Evolutionary conservation across 2,329 filamentous ascomycete species (phyloP), one percentile per base, ranked within the genome.

Genomic region (Monilinia fructigena): DNA sequence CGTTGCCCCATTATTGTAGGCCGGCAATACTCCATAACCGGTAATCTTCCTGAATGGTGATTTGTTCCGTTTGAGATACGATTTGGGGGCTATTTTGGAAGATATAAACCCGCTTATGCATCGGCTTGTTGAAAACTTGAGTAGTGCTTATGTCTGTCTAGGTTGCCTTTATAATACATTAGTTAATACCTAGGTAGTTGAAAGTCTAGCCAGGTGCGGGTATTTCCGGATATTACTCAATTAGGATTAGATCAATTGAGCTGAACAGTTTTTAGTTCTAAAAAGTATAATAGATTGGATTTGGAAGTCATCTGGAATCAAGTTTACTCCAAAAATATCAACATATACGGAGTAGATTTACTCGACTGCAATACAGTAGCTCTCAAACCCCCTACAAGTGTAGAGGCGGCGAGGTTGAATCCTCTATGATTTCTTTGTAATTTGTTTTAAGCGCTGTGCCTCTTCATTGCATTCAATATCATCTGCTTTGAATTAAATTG

Each of bases 401-500:
- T 28, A 8, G 31, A 35, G 31, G 31, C 31, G 31, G 28, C 42
- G 42, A 35, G 26, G 28, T 48, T 18, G 11, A 35, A 31, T 47
- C 31, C 7, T 26, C 38, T 42, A 20, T 58, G 23, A 58, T 58
- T 26, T 31, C 26, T 10, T n/a, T 35, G 26, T 48, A 35, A 23
- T 35, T 35, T 48, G 5, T 31, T 47, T 47, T 35, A 59, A 48
- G 56, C 42, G 56, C 56, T 23, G 26, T 59, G 56, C 56, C 26
- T 59, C 42, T 59, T 12, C 11, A 23, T 20, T 31, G 26, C 40
- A 20, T 47, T 58, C 40, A 45, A 16, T n/a, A 26, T 45, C 23
- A 56, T 42, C 28, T 56, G 8, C 18, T 31, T 58, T 45, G 23
- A 58, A 58, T 58, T 59, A 42, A 42, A 42, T 42, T 42, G 40